Evolutionary conservation across 176 grass and related monocot species (phyloP), one percentile per base, ranked within the genome.

Genomic region (Rhynchospora breviuscula): DNA sequence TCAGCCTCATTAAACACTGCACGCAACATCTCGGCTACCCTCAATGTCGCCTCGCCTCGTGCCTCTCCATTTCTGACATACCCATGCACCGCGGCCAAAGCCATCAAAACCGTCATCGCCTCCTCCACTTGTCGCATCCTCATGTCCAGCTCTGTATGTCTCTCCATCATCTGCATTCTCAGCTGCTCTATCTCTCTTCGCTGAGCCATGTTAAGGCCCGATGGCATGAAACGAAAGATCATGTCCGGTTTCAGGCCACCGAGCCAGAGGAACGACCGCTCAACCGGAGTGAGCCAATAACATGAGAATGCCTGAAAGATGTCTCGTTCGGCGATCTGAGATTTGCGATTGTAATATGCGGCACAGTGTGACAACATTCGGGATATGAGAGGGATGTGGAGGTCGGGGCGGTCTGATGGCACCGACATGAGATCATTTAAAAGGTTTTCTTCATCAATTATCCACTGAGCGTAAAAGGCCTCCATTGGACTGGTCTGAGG

Each of bases 301-400:
- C 71, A 58, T 8, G 76, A 83, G 63, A 90, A 86, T 8, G 79
- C 88, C 64, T 83, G 84, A 18, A 86, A 82, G 22, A 82, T 61
- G 62, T 78, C 80, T 17, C 69, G 80, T 15, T 86, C 84, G 21
- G 84, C 84, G 0, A 86, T 22, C 7, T 65, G 74, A 43, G 84
- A 86, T 22, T 79, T 78, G 72, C 1, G n/a, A 13, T 51, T 53
- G 60, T 56, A 79, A 58, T 86, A 86, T 3, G 23, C 53, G 1
- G 17, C n/a, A 14, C 17, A 80, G 23, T 79, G 60, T 1, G 58
- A 76, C 18, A 86, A 43, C 15, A 57, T 47, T 0, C 74, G 84
- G 19, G 60, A 65, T 22, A 86, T 79, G 7, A 86, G 6, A 56
- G 84, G 84, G 15, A 80, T 43, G 3, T 86, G 84, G 7, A 86